A percentile compares a stretch with the other conserved stretches of the same genome.
Evolutionary conservation across 768 basidiomycete genomes (phyloP).

Genomic region (Tephrocybe sp.): DNA sequence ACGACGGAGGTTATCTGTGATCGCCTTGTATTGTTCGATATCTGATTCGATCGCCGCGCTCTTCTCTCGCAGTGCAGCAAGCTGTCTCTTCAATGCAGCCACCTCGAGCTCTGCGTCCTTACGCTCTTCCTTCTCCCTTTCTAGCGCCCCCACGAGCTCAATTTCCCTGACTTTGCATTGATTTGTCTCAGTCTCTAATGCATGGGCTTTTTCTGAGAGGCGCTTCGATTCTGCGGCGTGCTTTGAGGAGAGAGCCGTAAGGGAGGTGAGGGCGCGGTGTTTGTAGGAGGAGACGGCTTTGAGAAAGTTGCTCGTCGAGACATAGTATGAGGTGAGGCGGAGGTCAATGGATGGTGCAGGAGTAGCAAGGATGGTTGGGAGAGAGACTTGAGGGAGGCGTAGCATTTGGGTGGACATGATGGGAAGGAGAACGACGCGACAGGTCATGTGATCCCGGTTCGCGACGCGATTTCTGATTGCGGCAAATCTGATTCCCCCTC

Average conservation of each 20-base stretch:
- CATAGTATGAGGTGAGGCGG: slow-evolving; percentile 57
- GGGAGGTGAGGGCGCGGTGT: slow-evolving; percentile 64
- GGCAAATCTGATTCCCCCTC: not conserved
- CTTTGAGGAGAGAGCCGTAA: slow-evolving; percentile 63
- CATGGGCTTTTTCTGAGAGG: slow-evolving; percentile 57
- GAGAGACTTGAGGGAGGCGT: slow-evolving; percentile 60
- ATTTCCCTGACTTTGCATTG: slow-evolving; percentile 79
- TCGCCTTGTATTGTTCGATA: slow-evolving; percentile 69
- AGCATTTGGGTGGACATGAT: slow-evolving; percentile 17
- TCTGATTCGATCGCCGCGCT: slow-evolving; percentile 60
- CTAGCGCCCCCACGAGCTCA: slow-evolving; percentile 73
- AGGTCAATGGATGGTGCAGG: slow-evolving; percentile 66
- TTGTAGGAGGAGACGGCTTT: slow-evolving; percentile 74
- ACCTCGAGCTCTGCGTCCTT: slow-evolving; percentile 68
- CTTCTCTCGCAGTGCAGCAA: slow-evolving; percentile 62
- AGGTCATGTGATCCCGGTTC: slow-evolving; percentile 17
- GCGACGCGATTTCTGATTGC: slow-evolving; percentile 10
- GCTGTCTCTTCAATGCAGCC: slow-evolving; percentile 62
- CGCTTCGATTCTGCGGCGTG: slow-evolving; percentile 66
- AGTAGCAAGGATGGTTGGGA: slow-evolving; percentile 53
- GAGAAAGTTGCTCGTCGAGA: slow-evolving; percentile 58
- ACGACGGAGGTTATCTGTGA: slow-evolving; percentile 60
- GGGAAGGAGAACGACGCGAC: slow-evolving; percentile 5
- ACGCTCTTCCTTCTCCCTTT: slow-evolving; percentile 69
- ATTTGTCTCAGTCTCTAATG: slow-evolving; percentile 68